These are phyloP conservation scores for Astrocystis sublimbata DNA, from an alignment of 495 filamentous ascomycete genomes.

Conservation along the genomic window DNA sequence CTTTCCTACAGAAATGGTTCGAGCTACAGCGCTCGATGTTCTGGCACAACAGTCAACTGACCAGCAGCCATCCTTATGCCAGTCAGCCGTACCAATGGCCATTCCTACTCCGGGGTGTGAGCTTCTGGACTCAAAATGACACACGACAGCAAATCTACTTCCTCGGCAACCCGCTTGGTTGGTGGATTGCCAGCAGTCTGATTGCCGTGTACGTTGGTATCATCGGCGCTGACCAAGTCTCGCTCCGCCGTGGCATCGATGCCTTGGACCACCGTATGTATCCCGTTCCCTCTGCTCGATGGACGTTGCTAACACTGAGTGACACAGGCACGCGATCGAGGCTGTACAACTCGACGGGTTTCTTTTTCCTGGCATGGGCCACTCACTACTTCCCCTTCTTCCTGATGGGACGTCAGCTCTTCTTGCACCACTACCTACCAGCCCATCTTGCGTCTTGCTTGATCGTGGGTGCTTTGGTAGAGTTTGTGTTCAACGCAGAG, in stretches of 20 bases:
- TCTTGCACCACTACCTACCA: constrained; percentile 96
- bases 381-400: constrained; percentile 98
- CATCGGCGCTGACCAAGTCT: constrained; percentile 88
- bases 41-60: constrained; percentile 97
- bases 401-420: constrained; percentile 96
- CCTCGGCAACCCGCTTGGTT: constrained; percentile 93
- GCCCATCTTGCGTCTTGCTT: constrained; percentile 91
- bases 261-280: constrained; percentile 89
- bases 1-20: constrained; percentile 93
- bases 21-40: constrained; percentile 98
- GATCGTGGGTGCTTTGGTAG: constrained; percentile 91
- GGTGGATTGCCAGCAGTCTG: constrained; percentile 93
- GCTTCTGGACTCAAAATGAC: constrained; percentile 98
- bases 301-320: constrained; percentile 21
- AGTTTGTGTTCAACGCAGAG: constrained; percentile 94
- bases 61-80: constrained; percentile 93
- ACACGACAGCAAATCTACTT: constrained; percentile 98
- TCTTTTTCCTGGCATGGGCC: constrained; percentile 97
- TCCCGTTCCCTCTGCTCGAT: background rate
- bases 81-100: constrained; percentile 97
- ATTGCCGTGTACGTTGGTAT: constrained; percentile 94
- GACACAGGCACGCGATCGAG: constrained; percentile 77
- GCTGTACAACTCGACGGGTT: constrained; percentile 96
- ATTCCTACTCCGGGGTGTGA: constrained; percentile 92
- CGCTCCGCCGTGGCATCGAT: constrained; percentile 86